These are phyloP conservation scores for Echinochloa phyllopogon DNA, from an alignment of 176 grass and related monocot species.

Conservation along the genomic window DNA sequence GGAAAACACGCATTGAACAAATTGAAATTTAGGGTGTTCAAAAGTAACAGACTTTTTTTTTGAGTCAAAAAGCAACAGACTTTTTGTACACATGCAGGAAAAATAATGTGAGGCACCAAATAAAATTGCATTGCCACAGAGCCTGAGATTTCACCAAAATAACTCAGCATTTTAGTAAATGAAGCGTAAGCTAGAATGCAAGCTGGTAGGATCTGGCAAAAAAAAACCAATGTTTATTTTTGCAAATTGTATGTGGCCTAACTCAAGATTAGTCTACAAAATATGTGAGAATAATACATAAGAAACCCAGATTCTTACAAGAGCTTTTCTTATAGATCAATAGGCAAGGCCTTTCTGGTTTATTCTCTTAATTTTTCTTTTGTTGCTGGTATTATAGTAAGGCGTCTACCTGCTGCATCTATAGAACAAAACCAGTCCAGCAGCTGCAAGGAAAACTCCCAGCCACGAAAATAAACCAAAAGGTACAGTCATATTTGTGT, in stretches of 20 bases:
- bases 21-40: constrained; percentile 1
- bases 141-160: background rate
- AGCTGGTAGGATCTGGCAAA: background rate
- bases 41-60: constrained; percentile 1
- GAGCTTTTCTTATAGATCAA: background rate
- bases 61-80: background rate
- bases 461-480: constrained; percentile 80
- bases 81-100: background rate
- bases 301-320: constrained; percentile 14
- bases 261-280: background rate
- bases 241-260: background rate
- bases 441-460: constrained; percentile 71
- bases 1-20: background rate
- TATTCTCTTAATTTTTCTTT: background rate
- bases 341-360: background rate
- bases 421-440: constrained; percentile 87
- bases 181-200: constrained; percentile 3
- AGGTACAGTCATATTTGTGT: constrained; percentile 54
- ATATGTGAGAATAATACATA: constrained; percentile 13
- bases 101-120: background rate
- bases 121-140: background rate
- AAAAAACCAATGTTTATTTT: constrained; percentile 13
- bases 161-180: constrained; percentile 1
- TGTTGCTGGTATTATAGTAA: constrained; percentile 23
- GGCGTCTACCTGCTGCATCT: constrained; percentile 86